phyloP scores from a whole-genome alignment of 164 flowering plant genomes.

The Vitis cinerea region DNA sequence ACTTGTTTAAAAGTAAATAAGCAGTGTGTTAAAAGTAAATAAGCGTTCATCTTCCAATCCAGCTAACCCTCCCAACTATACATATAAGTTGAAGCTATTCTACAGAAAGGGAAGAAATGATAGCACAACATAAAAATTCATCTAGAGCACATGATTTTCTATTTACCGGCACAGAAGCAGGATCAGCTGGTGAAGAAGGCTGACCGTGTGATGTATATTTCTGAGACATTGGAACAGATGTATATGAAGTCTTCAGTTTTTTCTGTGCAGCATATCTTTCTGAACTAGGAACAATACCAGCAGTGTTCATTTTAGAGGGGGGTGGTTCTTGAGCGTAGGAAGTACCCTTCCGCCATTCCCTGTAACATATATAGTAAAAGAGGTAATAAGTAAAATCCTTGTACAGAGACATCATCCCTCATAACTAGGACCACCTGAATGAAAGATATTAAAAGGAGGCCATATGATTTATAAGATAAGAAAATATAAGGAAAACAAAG shows the following conservation, averaged over 20 bases:
- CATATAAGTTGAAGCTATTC: too few relatives aligned
- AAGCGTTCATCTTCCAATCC: too few relatives aligned
- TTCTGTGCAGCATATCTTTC: conserved; percentile 10
- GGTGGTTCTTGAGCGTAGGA: conserved; percentile 11
- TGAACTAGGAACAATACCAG: conserved; percentile 10
- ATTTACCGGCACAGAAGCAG: conserved; percentile 23
- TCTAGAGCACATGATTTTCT: background rate
- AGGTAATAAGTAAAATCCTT: background rate
- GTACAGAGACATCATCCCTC: background rate
- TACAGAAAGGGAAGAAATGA: too few relatives aligned
- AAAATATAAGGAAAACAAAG: background rate
- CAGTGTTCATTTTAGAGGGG: background rate
- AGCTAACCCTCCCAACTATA: too few relatives aligned
- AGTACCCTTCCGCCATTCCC: conserved; percentile 28
- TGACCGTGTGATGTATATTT: conserved; percentile 13
- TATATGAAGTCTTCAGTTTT: conserved; percentile 17
- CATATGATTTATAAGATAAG: background rate
- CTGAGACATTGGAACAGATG: conserved; percentile 8
- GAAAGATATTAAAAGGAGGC: background rate
- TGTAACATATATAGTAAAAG: conserved; percentile 3
- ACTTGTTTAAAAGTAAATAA: too few relatives aligned
- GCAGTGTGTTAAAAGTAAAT: too few relatives aligned
- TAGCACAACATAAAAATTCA: background rate
- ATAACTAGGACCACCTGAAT: background rate
- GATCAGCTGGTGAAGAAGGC: conserved; percentile 22